phyloP scores from a whole-genome alignment of 2,329 filamentous ascomycete genomes.

The Epichloe sibirici region DNA sequence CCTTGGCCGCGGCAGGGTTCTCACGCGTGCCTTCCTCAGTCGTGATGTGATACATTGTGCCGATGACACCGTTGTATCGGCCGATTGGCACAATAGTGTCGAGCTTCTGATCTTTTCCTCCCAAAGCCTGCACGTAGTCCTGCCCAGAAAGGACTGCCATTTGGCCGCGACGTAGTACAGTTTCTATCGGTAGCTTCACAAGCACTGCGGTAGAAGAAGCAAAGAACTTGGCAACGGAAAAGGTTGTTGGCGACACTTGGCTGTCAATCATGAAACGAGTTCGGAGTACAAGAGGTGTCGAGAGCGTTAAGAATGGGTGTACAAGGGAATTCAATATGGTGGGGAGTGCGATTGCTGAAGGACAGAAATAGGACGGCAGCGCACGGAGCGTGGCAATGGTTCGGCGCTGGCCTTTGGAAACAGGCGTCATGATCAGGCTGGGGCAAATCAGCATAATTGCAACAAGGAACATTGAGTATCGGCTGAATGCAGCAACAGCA shows the following conservation, averaged over 20 bases:
- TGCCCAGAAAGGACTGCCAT: constrained; percentile 54
- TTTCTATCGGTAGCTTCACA: constrained; percentile 82
- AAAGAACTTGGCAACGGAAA: constrained; percentile 71
- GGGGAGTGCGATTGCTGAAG: constrained; percentile 60
- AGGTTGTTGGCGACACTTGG: constrained; percentile 66
- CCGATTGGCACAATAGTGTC: constrained; percentile 73
- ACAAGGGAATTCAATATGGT: constrained; percentile 78
- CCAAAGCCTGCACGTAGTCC: constrained; percentile 36
- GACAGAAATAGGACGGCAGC: constrained; percentile 66
- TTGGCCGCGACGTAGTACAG: constrained; percentile 79
- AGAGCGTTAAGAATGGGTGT: constrained; percentile 70
- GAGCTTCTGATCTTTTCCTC: constrained; percentile 29
- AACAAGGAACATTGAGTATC: not conserved
- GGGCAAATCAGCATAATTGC: constrained; percentile 9
- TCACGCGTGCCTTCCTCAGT: constrained; percentile 64
- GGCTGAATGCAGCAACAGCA: constrained; percentile 12
- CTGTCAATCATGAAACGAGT: constrained; percentile 77
- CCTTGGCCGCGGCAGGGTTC: constrained; percentile 20
- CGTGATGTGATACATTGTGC: constrained; percentile 80
- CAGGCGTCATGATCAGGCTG: constrained; percentile 72
- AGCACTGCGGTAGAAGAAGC: constrained; percentile 71
- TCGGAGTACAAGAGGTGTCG: constrained; percentile 73
- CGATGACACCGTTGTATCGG: constrained; percentile 73
- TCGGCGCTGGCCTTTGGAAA: constrained; percentile 60
- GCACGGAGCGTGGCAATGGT: constrained; percentile 66